Percentiles rank a stretch among this genome's conserved stretches.
phyloP scores from a whole-genome alignment of 306 rosid species.

The Adenanthera pavonina region DNA sequence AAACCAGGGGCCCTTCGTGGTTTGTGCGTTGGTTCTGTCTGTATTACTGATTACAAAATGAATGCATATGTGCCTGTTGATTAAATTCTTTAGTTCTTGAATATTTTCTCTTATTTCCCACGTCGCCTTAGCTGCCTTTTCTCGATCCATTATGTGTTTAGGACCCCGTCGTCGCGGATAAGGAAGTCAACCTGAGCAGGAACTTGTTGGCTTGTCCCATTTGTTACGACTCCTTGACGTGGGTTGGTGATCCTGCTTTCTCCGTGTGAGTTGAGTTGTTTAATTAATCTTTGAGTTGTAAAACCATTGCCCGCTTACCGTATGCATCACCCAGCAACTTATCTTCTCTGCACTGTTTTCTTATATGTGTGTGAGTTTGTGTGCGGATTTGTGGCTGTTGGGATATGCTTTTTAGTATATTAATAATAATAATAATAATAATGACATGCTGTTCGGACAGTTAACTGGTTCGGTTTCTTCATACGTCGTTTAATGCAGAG shows the following conservation, averaged over 20 bases:
- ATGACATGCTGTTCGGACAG: neutral
- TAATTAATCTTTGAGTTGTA: neutral
- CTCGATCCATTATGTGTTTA: slow-evolving; percentile 33
- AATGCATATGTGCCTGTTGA: neutral
- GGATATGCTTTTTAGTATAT: neutral
- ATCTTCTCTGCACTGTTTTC: neutral
- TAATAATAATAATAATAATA: no score
- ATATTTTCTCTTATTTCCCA: neutral
- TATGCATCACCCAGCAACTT: neutral
- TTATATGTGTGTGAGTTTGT: neutral
- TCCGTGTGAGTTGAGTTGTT: slow-evolving; percentile 58
- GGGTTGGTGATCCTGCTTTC: slow-evolving; percentile 45
- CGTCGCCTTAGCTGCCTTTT: neutral
- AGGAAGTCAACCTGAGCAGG: slow-evolving; percentile 41
- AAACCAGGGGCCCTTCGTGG: neutral
- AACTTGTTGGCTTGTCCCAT: slow-evolving; percentile 84
- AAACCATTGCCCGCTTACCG: neutral
- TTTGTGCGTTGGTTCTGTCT: neutral
- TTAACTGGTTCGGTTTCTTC: slow-evolving; percentile 30
- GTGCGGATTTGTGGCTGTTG: neutral
- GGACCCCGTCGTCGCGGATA: slow-evolving; percentile 56
- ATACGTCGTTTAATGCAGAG: slow-evolving; percentile 50
- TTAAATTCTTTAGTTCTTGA: neutral
- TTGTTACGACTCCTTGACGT: slow-evolving; percentile 61
- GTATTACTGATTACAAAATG: neutral